These are phyloP conservation scores for Epichloe sp. DNA, from an alignment of 2,329 filamentous ascomycete genomes.

Conservation along the genomic window DNA sequence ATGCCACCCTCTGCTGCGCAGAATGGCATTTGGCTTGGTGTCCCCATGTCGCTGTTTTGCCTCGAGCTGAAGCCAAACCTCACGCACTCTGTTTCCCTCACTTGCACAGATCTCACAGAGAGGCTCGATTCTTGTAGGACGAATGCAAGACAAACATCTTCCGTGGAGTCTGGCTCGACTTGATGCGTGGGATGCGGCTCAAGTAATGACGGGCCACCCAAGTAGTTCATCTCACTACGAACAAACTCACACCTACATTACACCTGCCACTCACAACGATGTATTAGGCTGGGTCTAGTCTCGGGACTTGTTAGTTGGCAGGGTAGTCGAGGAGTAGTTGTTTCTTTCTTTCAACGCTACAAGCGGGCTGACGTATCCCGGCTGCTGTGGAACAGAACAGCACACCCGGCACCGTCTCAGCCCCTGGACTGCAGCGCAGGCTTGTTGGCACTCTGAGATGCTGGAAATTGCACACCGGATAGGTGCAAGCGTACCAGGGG, in stretches of 20 bases:
- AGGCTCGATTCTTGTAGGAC: background rate
- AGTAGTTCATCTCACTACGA: constrained; percentile 15
- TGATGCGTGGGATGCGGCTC: background rate
- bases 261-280: background rate
- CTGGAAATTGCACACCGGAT: constrained; percentile 15
- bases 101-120: background rate
- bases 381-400: constrained; percentile 14
- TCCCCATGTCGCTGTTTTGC: constrained; percentile 4
- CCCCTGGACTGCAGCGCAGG: constrained; percentile 12
- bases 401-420: constrained; percentile 7
- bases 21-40: constrained; percentile 4
- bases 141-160: background rate
- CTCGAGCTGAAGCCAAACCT: background rate
- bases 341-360: constrained; percentile 3
- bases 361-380: constrained; percentile 7
- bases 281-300: background rate
- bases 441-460: constrained; percentile 17
- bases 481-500: background rate
- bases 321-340: background rate
- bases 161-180: background rate
- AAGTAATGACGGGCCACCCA: constrained; percentile 2
- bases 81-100: background rate
- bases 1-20: constrained; percentile 19
- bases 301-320: background rate
- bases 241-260: background rate